Conservation (phyloP, 2,329 filamentous ascomycete species). For the Botrytis aclada region DNA sequence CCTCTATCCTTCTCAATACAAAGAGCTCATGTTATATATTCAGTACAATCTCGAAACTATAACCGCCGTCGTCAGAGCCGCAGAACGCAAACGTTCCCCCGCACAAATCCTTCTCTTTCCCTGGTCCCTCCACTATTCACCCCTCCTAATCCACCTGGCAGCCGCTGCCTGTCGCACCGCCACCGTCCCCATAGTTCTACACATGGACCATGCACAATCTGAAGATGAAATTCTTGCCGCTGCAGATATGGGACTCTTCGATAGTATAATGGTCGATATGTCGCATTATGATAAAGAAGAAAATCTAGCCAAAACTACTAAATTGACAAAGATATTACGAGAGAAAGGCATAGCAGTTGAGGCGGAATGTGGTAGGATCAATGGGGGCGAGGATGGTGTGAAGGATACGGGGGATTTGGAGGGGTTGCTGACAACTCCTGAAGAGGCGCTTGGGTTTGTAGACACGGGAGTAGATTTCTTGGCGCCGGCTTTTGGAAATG, state of each 20-base stretch:
- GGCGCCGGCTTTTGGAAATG: constrained; percentile 65
- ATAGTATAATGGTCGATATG: constrained; percentile 77
- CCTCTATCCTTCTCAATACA: not conserved
- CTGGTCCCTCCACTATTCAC: constrained; percentile 63
- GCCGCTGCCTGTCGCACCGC: constrained; percentile 52
- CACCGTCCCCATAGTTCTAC: constrained; percentile 58
- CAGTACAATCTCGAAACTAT: constrained; percentile 69
- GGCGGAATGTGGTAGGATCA: constrained; percentile 68
- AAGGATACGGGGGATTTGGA: constrained; percentile 62
- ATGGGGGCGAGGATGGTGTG: constrained; percentile 73
- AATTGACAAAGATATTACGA: constrained; percentile 49
- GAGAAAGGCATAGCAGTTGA: constrained; percentile 62
- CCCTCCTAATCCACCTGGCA: constrained; percentile 52
- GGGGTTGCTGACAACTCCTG: constrained; percentile 59
- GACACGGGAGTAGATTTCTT: constrained; percentile 64
- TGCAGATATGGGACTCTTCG: constrained; percentile 59
- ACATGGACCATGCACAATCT: constrained; percentile 63
- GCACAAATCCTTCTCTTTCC: constrained; percentile 70
- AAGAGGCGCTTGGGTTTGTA: constrained; percentile 61
- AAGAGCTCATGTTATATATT: not conserved
- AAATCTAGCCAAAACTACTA: constrained; percentile 63
- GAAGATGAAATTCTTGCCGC: constrained; percentile 54
- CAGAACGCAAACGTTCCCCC: constrained; percentile 63
- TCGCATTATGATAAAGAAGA: constrained; percentile 68
- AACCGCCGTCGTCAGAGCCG: constrained; percentile 63